A percentile compares a stretch with the other conserved stretches of the same genome.
phyloP scores from a whole-genome alignment of 1,284 basidiomycete species.

The Dichomitus squalens region DNA sequence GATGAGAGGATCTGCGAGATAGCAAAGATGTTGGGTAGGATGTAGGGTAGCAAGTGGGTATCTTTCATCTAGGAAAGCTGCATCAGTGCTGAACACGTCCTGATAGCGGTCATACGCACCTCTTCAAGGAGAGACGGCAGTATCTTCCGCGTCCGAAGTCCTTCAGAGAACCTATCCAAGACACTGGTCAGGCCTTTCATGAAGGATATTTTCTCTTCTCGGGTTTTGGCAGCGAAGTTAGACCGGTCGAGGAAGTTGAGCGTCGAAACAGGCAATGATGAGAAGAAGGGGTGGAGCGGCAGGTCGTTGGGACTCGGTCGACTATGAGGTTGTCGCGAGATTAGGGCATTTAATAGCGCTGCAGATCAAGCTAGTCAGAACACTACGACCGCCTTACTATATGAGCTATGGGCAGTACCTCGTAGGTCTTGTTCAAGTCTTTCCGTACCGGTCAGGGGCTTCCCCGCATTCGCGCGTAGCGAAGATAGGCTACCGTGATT shows the following conservation, averaged over 20 bases:
- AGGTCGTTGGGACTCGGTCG: conserved; percentile 81
- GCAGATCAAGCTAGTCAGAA: neutral
- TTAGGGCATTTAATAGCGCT: conserved; percentile 79
- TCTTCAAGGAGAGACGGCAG: conserved; percentile 95
- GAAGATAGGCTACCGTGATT: conserved; percentile 84
- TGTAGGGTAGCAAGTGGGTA: conserved; percentile 87
- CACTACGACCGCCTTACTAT: neutral
- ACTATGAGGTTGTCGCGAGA: conserved; percentile 76
- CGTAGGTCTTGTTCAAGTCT: conserved; percentile 69
- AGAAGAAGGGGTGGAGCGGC: conserved; percentile 89
- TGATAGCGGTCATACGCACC: conserved; percentile 44
- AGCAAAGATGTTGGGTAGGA: conserved; percentile 96
- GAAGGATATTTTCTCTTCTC: conserved; percentile 96
- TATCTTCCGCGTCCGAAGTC: conserved; percentile 87
- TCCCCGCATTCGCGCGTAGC: conserved; percentile 80
- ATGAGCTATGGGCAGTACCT: conserved; percentile 41
- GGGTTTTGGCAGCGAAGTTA: conserved; percentile 91
- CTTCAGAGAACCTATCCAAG: conserved; percentile 86
- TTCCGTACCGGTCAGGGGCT: conserved; percentile 60
- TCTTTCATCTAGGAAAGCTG: conserved; percentile 83
- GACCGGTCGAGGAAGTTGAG: conserved; percentile 96
- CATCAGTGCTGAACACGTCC: neutral
- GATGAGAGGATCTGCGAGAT: conserved; percentile 83
- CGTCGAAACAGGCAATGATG: conserved; percentile 95
- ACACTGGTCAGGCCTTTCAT: conserved; percentile 89